Evolutionary conservation across 768 basidiomycete genomes (phyloP).

Genomic region (Lactarius deliciosus): DNA sequence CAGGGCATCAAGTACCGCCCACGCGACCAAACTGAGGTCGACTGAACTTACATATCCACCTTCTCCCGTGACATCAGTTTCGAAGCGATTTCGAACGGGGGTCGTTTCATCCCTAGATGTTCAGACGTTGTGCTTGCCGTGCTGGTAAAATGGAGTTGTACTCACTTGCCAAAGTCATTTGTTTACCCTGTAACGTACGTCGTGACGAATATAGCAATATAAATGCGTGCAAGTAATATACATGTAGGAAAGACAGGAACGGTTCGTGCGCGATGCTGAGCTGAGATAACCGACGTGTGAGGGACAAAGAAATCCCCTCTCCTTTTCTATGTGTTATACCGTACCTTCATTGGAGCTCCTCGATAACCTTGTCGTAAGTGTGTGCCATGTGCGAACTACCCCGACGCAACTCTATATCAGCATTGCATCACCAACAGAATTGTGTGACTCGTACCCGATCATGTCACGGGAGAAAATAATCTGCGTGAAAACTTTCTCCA

Average conservation of each 20-base stretch:
- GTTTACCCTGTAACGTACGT: constrained; percentile 7
- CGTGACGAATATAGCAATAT: constrained; percentile 6
- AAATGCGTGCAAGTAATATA: constrained; percentile 8
- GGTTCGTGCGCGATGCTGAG: background rate
- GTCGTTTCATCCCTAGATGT: background rate
- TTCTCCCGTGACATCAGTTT: background rate
- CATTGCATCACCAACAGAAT: constrained; percentile 3
- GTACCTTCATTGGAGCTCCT: constrained; percentile 47
- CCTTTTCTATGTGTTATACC: background rate
- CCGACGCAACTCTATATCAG: background rate
- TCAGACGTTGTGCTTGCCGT: background rate
- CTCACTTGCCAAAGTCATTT: background rate
- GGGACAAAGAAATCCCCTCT: background rate
- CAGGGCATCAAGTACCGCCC: constrained; percentile 84
- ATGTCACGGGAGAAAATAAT: constrained; percentile 81
- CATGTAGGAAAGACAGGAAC: background rate
- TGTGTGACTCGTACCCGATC: constrained; percentile 55
- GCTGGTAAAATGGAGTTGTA: background rate
- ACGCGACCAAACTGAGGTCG: constrained; percentile 75
- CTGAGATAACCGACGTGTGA: background rate
- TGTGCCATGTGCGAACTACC: constrained; percentile 74
- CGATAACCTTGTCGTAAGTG: constrained; percentile 73
- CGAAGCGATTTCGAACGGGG: background rate
- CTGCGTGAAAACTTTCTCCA: constrained; percentile 75
- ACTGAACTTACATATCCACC: constrained; percentile 38